A percentile compares a stretch with the other conserved stretches of the same genome.
phyloP scores from a whole-genome alignment of 177 flowering plant species.

The Vitis hybrid region DNA sequence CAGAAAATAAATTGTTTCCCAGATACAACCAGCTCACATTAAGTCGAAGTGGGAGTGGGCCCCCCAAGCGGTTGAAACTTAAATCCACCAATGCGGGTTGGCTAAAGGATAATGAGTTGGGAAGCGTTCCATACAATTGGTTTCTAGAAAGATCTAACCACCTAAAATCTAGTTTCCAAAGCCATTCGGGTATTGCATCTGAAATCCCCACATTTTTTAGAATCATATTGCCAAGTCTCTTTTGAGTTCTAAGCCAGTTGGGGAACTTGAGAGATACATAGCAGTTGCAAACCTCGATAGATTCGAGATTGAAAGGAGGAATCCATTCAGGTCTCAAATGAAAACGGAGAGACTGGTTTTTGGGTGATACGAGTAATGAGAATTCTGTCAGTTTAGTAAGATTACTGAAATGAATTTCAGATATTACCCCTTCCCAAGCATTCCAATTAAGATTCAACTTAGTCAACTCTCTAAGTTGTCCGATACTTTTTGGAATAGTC shows the following conservation, averaged over 20 bases:
- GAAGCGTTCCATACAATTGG: conserved; percentile 7
- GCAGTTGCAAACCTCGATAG: conserved; percentile 10
- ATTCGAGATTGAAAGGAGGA: conserved; percentile 24
- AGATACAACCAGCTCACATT: conserved; percentile 1
- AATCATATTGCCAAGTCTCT: neutral
- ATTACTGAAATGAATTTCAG: conserved; percentile 13
- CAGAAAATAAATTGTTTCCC: conserved; percentile 15
- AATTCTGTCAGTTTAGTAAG: conserved; percentile 10
- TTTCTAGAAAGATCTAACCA: conserved; percentile 16
- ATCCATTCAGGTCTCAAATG: conserved; percentile 3
- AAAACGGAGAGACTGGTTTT: conserved; percentile 5
- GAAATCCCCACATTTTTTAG: conserved; percentile 20
- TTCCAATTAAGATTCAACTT: neutral
- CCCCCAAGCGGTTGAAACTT: conserved; percentile 18
- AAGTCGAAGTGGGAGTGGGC: conserved; percentile 14
- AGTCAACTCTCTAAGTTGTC: conserved; percentile 15
- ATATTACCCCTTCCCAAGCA: conserved; percentile 17
- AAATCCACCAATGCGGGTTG: conserved; percentile 2
- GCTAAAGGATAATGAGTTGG: neutral
- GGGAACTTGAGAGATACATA: conserved; percentile 16
- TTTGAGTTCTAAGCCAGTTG: conserved; percentile 21
- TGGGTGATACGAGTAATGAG: neutral
- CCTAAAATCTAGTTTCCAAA: conserved; percentile 4
- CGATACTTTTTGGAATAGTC: conserved; percentile 20
- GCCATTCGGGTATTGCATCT: conserved; percentile 24